phyloP scores from a whole-genome alignment of 169 alveolate species.

The Eimeria zaria region DNA sequence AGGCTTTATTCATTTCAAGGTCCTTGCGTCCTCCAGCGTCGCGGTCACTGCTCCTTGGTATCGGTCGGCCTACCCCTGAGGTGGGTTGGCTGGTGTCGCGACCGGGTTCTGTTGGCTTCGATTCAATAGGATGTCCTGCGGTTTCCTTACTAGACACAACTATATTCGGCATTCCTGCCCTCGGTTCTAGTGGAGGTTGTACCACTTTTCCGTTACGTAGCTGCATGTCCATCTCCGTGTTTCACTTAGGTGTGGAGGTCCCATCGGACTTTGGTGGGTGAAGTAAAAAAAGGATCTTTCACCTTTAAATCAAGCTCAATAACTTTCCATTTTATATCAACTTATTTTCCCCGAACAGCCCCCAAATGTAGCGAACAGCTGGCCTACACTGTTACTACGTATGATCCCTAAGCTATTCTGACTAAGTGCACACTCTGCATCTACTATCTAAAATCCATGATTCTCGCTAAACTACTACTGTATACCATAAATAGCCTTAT shows the following conservation, averaged over 20 bases:
- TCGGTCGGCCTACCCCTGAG: no score
- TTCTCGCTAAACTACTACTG: no score
- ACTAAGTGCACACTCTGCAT: not conserved
- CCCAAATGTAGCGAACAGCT: conserved; percentile 50
- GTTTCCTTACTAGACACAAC: not conserved
- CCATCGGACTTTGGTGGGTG: not conserved
- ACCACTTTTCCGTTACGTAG: conserved; percentile 32
- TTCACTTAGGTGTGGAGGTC: conserved; percentile 8
- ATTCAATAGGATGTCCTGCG: not conserved
- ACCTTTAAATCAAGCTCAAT: not conserved
- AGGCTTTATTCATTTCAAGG: not conserved
- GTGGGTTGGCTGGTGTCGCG: not conserved
- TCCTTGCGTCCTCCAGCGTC: not conserved
- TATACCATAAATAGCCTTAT: no score
- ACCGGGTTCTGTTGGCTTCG: conserved; percentile 13
- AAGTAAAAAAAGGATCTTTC: not conserved
- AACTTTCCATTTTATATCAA: not conserved
- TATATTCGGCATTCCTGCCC: not conserved
- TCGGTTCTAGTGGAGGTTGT: not conserved
- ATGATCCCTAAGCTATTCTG: not conserved
- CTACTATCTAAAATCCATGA: no score
- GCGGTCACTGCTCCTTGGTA: not conserved
- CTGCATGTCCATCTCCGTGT: conserved; percentile 2
- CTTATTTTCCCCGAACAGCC: conserved; percentile 42
- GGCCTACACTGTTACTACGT: conserved; percentile 38